Evolutionary conservation across 495 filamentous ascomycete genomes (phyloP).

Genomic region (Trichodelitschia bisporula): DNA sequence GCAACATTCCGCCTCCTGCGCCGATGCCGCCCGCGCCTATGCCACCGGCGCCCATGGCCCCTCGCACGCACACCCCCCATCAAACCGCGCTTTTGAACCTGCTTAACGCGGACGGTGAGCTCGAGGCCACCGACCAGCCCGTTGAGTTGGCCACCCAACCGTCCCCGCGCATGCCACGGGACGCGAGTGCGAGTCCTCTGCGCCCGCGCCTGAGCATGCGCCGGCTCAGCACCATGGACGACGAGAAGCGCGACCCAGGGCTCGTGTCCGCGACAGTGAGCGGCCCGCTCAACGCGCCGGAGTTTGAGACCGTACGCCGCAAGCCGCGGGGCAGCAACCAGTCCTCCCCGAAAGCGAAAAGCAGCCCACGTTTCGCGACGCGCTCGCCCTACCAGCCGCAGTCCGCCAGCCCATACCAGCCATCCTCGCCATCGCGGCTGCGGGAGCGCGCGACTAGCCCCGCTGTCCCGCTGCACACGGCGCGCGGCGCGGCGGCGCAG

Average conservation of each 20-base stretch:
- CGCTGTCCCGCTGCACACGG: constrained; percentile 1
- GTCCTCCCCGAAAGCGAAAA: no score
- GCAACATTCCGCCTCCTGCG: neutral
- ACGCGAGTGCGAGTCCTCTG: neutral
- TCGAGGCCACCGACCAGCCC: constrained; percentile 1
- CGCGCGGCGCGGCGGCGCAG: neutral
- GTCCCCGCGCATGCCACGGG: neutral
- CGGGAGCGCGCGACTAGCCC: no score
- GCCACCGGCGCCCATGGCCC: no score
- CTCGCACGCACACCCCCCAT: no score
- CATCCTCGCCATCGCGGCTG: no score
- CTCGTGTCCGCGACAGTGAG: constrained; percentile 23
- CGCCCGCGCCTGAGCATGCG: neutral
- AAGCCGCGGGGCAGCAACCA: constrained; percentile 10
- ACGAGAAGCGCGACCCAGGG: constrained; percentile 4
- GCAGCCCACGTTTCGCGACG: no score
- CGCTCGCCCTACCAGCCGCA: no score
- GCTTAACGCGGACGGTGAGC: neutral
- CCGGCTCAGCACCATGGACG: no score
- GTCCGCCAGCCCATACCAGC: no score
- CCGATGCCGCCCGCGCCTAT: no score
- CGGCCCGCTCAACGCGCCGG: constrained; percentile 24
- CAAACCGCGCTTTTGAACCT: neutral
- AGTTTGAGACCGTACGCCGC: constrained; percentile 18
- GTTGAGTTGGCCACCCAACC: constrained; percentile 9